These are phyloP conservation scores for Alternaria postmessia DNA, from an alignment of 2,329 filamentous ascomycete species.

Conservation along the genomic window DNA sequence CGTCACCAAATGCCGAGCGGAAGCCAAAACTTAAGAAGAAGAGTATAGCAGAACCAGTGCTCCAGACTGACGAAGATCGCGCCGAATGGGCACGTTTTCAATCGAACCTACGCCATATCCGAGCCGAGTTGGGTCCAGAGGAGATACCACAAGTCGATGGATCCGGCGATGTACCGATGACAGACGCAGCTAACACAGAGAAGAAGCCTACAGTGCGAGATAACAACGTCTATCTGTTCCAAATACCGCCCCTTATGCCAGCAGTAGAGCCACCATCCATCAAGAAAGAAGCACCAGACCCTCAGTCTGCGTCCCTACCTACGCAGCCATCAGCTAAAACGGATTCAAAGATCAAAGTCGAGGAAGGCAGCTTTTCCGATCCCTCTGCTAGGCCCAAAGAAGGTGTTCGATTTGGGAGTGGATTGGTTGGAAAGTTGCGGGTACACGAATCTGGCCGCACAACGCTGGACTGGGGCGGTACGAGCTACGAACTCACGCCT, in stretches of 20 bases:
- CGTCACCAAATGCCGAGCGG: constrained; percentile 46
- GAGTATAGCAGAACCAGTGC: constrained; percentile 47
- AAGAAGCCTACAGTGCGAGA: constrained; percentile 50
- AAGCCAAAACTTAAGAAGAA: constrained; percentile 34
- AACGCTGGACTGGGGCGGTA: constrained; percentile 69
- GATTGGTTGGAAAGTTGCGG: constrained; percentile 67
- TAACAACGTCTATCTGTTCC: constrained; percentile 68
- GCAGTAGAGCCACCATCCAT: constrained; percentile 57
- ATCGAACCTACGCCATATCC: constrained; percentile 56
- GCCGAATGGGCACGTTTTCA: constrained; percentile 60
- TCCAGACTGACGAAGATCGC: constrained; percentile 63
- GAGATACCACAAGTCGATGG: constrained; percentile 42
- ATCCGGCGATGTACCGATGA: constrained; percentile 54
- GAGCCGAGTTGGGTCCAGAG: constrained; percentile 57
- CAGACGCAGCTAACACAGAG: constrained; percentile 25
- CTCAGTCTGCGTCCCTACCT: constrained; percentile 19
- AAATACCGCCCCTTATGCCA: constrained; percentile 70
- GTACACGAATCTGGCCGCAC: constrained; percentile 69
- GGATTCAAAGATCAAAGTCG: constrained; percentile 41
- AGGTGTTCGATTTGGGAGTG: constrained; percentile 56
- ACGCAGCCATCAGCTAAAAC: constrained; percentile 22
- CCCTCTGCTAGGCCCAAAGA: constrained; percentile 21
- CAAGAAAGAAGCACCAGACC: constrained; percentile 40
- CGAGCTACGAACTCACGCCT: constrained; percentile 64
- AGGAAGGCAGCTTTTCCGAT: constrained; percentile 39